Evolutionary conservation across 2,329 filamentous ascomycete genomes (phyloP), one percentile per base, ranked within the genome.

Genomic region (Hypoxylon sp.): DNA sequence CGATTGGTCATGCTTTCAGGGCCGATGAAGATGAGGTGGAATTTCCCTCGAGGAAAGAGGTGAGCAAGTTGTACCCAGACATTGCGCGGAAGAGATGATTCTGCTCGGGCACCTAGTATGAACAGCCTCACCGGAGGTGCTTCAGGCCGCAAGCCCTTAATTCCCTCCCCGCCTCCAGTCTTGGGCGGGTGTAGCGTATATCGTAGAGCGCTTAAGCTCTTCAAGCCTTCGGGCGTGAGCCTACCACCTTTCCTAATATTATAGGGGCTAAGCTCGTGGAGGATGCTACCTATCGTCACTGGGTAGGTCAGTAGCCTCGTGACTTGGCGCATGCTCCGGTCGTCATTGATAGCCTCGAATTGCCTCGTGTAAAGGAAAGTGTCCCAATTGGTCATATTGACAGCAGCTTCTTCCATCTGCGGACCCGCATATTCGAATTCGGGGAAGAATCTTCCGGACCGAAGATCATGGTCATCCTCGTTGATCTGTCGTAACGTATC

Each of bases 301-400:
- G 96, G 96, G 78, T 99, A 99, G 16, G 96, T 99, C 72, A 99
- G 83, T 71, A 99, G 85, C 70, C 94, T 88, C 1, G 96, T 99
- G 25, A 94, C 94, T 79, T 99, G 96, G 65, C 96, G 87, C 89
- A 99, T 91, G 74, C 90, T 91, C 63, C 95, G 88, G 77, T 97
- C 94, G 67, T 94, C 89, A 77, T 99, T 94, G 76, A 99, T 90
- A 4, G 96, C 96, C 70, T 91, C 87, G 74, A 96, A 98, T 74
- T 97, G 91, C 74, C 96, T 87, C 2, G 94, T 96, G 77, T 97
- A 99, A 75, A 99, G 83, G 73, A 96, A 93, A 0, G 96, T 98
- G 79, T 99, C 96, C 96, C 96, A 99, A 78, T 96, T 99, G 45
- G 91, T 97, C 91, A 99, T 94, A 80, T 99, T 99, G 71, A 97